Evolutionary conservation across 805 yeast species (phyloP), one percentile per base, ranked within the genome.

Genomic region (Metschnikowia lunata): DNA sequence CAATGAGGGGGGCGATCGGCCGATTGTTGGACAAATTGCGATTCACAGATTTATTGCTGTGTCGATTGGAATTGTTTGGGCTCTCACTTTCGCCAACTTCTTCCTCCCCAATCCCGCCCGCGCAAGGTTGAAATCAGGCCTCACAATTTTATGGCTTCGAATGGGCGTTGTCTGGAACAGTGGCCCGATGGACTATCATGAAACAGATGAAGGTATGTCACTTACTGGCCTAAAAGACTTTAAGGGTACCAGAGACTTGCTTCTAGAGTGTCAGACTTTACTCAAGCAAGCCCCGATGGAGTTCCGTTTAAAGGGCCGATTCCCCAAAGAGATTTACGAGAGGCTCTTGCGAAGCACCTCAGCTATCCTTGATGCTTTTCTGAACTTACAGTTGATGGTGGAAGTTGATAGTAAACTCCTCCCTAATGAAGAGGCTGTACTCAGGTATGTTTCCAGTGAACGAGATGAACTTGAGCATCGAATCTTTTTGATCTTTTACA

Each of bases 131-230:
- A 79, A 85, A 46, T 70, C 72, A 26, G 87, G 88, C 0, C 58
- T 87, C 18, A 77, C 88, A 0, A 65, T 81, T 2, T 67, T 86
- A 18, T 88, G 95, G 95, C 66, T 88, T 34, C 69, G 89, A 36
- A 74, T 87, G 75, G 96, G 96, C 1, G 74, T 88, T 18, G 73
- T 82, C 8, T 87, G 95, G 95, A 83, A 82, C 52, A 68, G 81
- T 39, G 91, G 85, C 51, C 88, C 90, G 1, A 63, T 87, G 48
- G 75, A 72, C 13, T 75, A 67, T 40, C 63, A 60, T n/a, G 55
- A 55, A 23, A 28, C 41, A 2, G 30, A 36, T 2, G 58, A 62
- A 30, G 61, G 55, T 12, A 29, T 18, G 55, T 49, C 30, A 46
- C 61, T 43, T 39, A 48, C 67, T 31, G 82, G 82, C 1, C 61